Evolutionary conservation across 2,329 filamentous ascomycete species (phyloP), one percentile per base, ranked within the genome.

Genomic region (Exophiala sp.): DNA sequence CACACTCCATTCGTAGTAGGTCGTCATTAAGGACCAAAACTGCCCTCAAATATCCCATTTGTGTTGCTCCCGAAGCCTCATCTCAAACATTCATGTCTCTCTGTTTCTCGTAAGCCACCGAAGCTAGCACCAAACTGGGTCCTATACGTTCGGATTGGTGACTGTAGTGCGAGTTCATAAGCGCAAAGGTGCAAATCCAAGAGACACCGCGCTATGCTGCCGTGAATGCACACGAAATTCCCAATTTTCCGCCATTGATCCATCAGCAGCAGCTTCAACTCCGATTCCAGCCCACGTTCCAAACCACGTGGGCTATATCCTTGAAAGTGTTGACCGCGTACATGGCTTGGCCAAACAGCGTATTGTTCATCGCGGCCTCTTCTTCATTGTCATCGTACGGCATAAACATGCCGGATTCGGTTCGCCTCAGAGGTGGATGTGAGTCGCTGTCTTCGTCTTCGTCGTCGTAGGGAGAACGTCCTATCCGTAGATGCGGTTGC

Each of bases 371-470:
- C 6, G 70, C 68, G 2, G 72, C 67, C 35, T 75, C 64, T 68
- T 79, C 75, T 45, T 77, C 73, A 57, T 88, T 86, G 53, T 81
- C 81, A 60, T 89, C 86, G 60, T 83, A 85, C 6, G 88, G 87
- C 85, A 94, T 90, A 62, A 95, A 85, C 87, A 95, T 94, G 59
- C 88, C 89, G 32, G 88, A 93, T 43, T 82, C 75, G 16, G 88
- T 94, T 59, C 89, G 78, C 55, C 84, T 81, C 74, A 94, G 83
- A 45, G 83, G 82, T 14, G 68, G 72, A 37, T 64, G 64, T 9
- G 70, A 68, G 2, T 76, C 68, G 43, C 78, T 73, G 35, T 80
- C 78, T 39, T 81, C 73, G 23, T 81, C 76, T 9, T 79, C 66
- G 37, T 40, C 55, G 24, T 49, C 52, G 40, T 57, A 57, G 16